A percentile compares a stretch with the other conserved stretches of the same genome.
phyloP scores from a whole-genome alignment of 352 stramenopile species.

The Phytophthora europaea region DNA sequence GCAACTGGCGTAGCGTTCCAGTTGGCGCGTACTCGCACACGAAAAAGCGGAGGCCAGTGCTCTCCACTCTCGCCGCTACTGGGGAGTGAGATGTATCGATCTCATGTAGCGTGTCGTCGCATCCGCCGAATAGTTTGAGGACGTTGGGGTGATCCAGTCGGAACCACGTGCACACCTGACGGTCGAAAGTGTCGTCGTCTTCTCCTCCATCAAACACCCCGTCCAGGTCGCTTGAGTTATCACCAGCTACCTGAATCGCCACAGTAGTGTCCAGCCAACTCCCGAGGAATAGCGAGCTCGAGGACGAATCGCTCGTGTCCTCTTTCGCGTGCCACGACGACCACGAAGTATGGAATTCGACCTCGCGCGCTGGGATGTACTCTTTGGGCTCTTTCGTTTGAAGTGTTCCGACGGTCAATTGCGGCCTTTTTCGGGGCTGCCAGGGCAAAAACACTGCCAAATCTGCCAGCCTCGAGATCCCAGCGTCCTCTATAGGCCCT shows the following conservation, averaged over 20 bases:
- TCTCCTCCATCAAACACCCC: slow-evolving; percentile 2
- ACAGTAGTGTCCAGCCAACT: slow-evolving; percentile 29
- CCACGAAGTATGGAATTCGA: slow-evolving; percentile 16
- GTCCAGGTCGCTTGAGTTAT: background rate
- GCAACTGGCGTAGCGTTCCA: slow-evolving; percentile 21
- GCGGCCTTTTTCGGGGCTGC: slow-evolving; percentile 2
- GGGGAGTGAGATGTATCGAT: slow-evolving; percentile 15
- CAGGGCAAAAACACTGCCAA: slow-evolving; percentile 11
- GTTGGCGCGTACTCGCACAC: slow-evolving; percentile 17
- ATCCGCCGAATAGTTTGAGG: slow-evolving; percentile 19
- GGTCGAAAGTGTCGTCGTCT: slow-evolving; percentile 5
- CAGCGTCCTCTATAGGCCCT: background rate
- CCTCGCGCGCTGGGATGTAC: slow-evolving; percentile 24
- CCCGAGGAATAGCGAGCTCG: slow-evolving; percentile 6
- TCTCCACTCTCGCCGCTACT: background rate
- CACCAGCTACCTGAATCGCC: slow-evolving; percentile 14
- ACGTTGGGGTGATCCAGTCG: slow-evolving; percentile 20
- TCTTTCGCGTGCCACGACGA: slow-evolving; percentile 3
- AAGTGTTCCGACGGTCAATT: background rate
- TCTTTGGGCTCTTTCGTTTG: slow-evolving; percentile 10
- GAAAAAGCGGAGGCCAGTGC: slow-evolving; percentile 10
- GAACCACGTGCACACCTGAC: slow-evolving; percentile 19
- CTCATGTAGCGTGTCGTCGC: slow-evolving; percentile 8
- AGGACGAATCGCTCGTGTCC: slow-evolving; percentile 4
- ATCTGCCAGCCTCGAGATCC: slow-evolving; percentile 3